Evolutionary conservation across 225 moss, liverwort and hornwort genomes (phyloP).

Genomic region (Sphagnum contortum): DNA sequence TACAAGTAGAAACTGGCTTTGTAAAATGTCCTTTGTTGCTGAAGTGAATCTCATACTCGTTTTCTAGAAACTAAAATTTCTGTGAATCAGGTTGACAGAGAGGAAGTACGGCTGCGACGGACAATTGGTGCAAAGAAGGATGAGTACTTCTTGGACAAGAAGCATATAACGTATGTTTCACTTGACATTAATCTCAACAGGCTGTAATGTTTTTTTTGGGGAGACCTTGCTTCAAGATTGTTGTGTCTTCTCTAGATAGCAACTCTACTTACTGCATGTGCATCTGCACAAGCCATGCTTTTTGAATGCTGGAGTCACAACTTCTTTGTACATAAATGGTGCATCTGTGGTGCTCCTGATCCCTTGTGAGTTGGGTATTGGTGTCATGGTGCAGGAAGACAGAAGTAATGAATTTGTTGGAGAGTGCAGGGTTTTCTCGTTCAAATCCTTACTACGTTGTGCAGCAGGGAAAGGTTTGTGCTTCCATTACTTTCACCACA

Average conservation of each 20-base stretch:
- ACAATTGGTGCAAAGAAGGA: conserved; percentile 93
- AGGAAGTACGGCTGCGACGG: conserved; percentile 87
- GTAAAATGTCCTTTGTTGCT: not conserved
- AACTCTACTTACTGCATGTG: too few species aligned
- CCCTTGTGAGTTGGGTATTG: too few species aligned
- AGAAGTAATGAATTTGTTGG: conserved; percentile 89
- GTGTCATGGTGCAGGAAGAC: conserved; percentile 48
- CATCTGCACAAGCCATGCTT: too few species aligned
- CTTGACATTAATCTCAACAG: conserved; percentile 14
- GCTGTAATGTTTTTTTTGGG: too few species aligned
- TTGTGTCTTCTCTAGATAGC: too few species aligned
- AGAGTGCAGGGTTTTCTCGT: conserved; percentile 92
- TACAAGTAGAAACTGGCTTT: not conserved
- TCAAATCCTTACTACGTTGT: conserved; percentile 96
- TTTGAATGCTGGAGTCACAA: too few species aligned
- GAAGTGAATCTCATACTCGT: not conserved
- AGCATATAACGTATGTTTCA: conserved; percentile 79
- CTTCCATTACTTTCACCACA: too few species aligned
- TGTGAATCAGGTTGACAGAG: conserved; percentile 63
- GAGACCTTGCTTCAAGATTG: too few species aligned
- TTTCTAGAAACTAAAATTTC: not conserved
- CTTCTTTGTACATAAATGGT: too few species aligned
- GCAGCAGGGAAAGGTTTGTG: conserved; percentile 82
- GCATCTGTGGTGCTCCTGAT: too few species aligned
- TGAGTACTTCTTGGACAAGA: conserved; percentile 95